phyloP scores from a whole-genome alignment of 352 stramenopile species.

The Globisporangium okanoganense region DNA sequence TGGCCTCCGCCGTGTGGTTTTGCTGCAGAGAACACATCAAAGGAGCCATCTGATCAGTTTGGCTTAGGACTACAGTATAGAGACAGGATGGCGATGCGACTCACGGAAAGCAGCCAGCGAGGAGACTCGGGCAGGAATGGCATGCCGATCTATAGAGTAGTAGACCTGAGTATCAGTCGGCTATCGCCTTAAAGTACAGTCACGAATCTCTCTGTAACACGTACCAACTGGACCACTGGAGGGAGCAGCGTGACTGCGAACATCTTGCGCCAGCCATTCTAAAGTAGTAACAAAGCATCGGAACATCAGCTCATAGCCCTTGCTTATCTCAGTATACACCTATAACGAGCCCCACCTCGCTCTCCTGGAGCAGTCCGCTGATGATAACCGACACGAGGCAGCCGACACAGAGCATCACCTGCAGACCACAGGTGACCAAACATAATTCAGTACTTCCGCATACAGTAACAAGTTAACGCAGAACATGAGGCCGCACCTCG shows the following conservation, averaged over 20 bases:
- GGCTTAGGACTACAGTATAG: neutral
- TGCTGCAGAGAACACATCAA: conserved; percentile 24
- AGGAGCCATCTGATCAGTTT: neutral
- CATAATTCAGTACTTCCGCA: neutral
- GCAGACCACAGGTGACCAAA: neutral
- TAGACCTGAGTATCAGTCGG: neutral
- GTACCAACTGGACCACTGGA: conserved; percentile 57
- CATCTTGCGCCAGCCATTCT: conserved; percentile 64
- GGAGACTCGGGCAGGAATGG: conserved; percentile 66
- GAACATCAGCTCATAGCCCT: neutral
- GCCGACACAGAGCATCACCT: conserved; percentile 72
- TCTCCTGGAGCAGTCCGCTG: conserved; percentile 36
- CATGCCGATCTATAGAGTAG: conserved; percentile 42
- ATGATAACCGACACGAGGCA: conserved; percentile 62
- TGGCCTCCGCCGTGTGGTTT: conserved; percentile 43
- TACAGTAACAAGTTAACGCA: neutral
- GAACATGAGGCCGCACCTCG: conserved; percentile 25
- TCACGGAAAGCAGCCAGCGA: conserved; percentile 57
- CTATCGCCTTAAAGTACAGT: neutral
- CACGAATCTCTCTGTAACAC: too few relatives aligned
- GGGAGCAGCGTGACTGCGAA: conserved; percentile 58
- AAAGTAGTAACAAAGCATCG: neutral
- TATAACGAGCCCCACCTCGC: conserved; percentile 12
- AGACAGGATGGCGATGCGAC: neutral
- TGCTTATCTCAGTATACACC: neutral